These are phyloP conservation scores for Trichosporon coremiiforme DNA, from an alignment of 1,284 basidiomycete species.

Conservation along the genomic window DNA sequence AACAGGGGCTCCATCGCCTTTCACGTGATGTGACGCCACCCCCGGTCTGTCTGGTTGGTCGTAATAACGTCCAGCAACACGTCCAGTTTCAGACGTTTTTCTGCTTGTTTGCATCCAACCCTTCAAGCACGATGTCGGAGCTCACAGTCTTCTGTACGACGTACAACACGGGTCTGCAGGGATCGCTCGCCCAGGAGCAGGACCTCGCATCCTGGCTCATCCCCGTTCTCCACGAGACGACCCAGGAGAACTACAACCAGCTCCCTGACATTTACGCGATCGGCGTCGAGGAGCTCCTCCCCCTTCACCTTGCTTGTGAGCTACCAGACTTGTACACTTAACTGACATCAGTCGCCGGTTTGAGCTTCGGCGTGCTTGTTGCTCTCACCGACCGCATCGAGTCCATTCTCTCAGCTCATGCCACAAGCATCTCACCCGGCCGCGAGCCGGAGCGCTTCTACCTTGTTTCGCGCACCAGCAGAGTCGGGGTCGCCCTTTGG, in stretches of 20 bases:
- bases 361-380: conserved; percentile 41
- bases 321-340: conserved; percentile 31
- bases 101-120: not conserved
- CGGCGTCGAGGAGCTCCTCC: conserved; percentile 92
- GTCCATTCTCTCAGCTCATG: conserved; percentile 51
- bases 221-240: conserved; percentile 47
- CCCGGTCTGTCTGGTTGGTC: not conserved
- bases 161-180: conserved; percentile 56
- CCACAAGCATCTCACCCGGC: conserved; percentile 39
- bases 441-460: conserved; percentile 42
- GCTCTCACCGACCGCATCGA: conserved; percentile 49
- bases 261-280: conserved; percentile 81
- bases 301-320: conserved; percentile 54
- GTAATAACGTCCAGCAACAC: not conserved
- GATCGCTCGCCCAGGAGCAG: conserved; percentile 51
- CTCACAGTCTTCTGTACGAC: conserved; percentile 56
- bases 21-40: conserved; percentile 17
- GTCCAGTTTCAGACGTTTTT: not conserved
- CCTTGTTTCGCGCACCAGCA: conserved; percentile 45
- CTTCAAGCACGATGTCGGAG: conserved; percentile 34
- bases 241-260: conserved; percentile 35
- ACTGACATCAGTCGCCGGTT: conserved; percentile 44
- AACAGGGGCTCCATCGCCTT: not conserved
- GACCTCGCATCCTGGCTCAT: conserved; percentile 55
- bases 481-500: conserved; percentile 54